Percentiles rank a stretch among this genome's conserved stretches.
phyloP scores from a whole-genome alignment of 768 basidiomycete genomes.

The Tubosaeta sp. region DNA sequence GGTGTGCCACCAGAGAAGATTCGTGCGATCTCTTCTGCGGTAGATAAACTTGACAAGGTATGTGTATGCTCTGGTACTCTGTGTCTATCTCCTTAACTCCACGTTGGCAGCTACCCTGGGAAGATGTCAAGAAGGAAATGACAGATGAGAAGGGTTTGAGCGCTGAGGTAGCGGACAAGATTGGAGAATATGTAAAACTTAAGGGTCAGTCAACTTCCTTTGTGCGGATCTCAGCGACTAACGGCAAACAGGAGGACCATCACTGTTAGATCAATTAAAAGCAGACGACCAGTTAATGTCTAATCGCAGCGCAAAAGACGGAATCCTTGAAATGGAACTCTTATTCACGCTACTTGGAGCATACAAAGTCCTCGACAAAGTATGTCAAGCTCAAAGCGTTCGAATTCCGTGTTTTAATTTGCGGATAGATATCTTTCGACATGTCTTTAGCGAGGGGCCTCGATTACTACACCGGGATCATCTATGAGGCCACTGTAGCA shows the following conservation, averaged over 20 bases:
- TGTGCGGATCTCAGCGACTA: too few relatives aligned
- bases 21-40: constrained; percentile 89
- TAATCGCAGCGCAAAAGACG: constrained; percentile 74
- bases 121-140: constrained; percentile 94
- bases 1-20: constrained; percentile 91
- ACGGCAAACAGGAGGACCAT: constrained; percentile 57
- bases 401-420: neutral
- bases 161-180: constrained; percentile 77
- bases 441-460: constrained; percentile 95
- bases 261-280: constrained; percentile 67
- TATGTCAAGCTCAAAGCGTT: constrained; percentile 26
- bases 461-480: constrained; percentile 98
- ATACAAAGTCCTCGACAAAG: constrained; percentile 76
- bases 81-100: neutral
- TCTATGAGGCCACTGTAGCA: constrained; percentile 94
- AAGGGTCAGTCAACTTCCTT: constrained; percentile 57
- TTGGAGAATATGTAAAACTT: constrained; percentile 94
- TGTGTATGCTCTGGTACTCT: constrained; percentile 6
- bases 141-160: constrained; percentile 91
- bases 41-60: constrained; percentile 98
- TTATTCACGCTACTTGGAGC: constrained; percentile 80
- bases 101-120: constrained; percentile 68
- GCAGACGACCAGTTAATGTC: constrained; percentile 59
- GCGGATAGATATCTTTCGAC: constrained; percentile 82
- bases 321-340: constrained; percentile 80